These are phyloP conservation scores for Cystofilobasidium bisporidii DNA, from an alignment of 768 basidiomycete species.

Conservation along the genomic window DNA sequence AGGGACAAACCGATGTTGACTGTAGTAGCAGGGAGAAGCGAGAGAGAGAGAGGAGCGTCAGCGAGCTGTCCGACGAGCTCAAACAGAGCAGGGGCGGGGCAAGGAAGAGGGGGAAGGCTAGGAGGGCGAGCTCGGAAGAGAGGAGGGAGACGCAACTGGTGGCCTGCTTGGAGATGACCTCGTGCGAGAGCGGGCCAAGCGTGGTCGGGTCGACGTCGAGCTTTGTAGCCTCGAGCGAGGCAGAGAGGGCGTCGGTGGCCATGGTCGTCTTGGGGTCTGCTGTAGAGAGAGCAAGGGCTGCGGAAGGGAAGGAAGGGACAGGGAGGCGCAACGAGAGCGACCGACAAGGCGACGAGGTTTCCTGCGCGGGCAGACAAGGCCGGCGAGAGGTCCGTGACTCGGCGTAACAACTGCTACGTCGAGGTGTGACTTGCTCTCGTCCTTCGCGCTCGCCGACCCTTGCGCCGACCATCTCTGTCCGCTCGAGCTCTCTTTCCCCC, in stretches of 20 bases:
- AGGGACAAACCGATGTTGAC: slow-evolving; percentile 26
- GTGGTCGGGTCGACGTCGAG: slow-evolving; percentile 22
- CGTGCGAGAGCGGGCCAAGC: slow-evolving; percentile 34
- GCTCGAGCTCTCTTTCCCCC: too few species aligned
- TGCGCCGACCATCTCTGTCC: too few species aligned
- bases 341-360: too few species aligned
- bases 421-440: too few species aligned
- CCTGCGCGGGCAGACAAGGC: too few species aligned
- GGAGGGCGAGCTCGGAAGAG: too few species aligned
- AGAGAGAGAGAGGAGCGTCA: slow-evolving; percentile 11
- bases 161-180: slow-evolving; percentile 56
- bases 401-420: too few species aligned
- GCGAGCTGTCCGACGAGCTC: not conserved
- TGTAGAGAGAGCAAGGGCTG: not conserved
- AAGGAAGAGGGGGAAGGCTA: not conserved
- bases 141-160: slow-evolving; percentile 45
- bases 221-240: slow-evolving; percentile 7
- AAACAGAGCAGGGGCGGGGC: too few species aligned
- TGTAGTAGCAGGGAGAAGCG: not conserved
- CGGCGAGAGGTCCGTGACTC: too few species aligned
- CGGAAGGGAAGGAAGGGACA: not conserved
- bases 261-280: not conserved
- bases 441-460: too few species aligned
- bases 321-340: too few species aligned
- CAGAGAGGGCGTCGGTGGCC: slow-evolving; percentile 16